These are phyloP conservation scores for Kodamaea derodonti DNA, from an alignment of 1,139 yeast genomes.

Conservation along the genomic window DNA sequence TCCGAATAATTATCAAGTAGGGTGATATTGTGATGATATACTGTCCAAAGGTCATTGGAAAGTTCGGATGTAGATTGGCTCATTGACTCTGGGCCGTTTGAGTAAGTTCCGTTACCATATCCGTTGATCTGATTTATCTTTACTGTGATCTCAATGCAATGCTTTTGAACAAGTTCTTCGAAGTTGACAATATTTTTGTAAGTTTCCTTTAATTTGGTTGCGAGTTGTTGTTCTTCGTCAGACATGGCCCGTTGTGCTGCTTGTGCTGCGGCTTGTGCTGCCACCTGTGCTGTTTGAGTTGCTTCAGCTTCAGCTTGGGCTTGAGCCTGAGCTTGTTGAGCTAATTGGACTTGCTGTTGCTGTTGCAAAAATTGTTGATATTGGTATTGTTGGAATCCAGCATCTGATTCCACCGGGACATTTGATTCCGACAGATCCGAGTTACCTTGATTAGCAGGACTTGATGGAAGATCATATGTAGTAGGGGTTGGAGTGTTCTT, in stretches of 20 bases:
- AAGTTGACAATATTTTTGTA: conserved; percentile 64
- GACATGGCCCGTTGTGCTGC: conserved; percentile 36
- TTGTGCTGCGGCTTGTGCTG: conserved; percentile 11
- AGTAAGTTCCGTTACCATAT: conserved; percentile 14
- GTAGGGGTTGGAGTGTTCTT: conserved; percentile 39
- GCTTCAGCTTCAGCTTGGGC: conserved; percentile 5
- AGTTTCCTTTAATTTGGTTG: conserved; percentile 68
- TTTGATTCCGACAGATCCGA: conserved; percentile 44
- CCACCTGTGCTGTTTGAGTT: conserved; percentile 10
- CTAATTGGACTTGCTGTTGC: neutral
- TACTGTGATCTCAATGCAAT: conserved; percentile 53
- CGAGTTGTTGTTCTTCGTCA: conserved; percentile 67
- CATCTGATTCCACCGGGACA: conserved; percentile 1
- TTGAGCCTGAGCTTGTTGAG: conserved; percentile 3
- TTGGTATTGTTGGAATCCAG: neutral
- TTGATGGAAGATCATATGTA: conserved; percentile 40
- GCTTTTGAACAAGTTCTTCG: conserved; percentile 68
- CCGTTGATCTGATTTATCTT: conserved; percentile 47
- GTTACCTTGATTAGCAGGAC: conserved; percentile 33
- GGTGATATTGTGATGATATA: conserved; percentile 63
- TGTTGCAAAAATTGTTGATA: conserved; percentile 1
- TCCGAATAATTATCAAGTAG: conserved; percentile 68
- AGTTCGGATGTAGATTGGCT: conserved; percentile 41
- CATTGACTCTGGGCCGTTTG: conserved; percentile 15
- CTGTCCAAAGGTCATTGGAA: conserved; percentile 65